Evolutionary conservation across 768 basidiomycete species (phyloP).

Genomic region (Russula griseocarnosa): DNA sequence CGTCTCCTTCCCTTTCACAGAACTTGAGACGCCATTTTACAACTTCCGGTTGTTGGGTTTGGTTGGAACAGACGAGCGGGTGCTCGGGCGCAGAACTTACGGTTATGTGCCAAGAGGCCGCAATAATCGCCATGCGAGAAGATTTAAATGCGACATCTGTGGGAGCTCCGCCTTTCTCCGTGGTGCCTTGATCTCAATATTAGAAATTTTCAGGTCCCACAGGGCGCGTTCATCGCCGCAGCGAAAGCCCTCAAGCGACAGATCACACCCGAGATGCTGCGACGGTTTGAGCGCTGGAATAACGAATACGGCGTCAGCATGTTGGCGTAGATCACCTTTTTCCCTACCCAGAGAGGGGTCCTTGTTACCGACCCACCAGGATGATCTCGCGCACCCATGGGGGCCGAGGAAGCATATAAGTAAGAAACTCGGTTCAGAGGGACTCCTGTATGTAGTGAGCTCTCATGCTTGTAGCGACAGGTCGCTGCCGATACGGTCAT

Average conservation of each 20-base stretch:
- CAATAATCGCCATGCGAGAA: constrained; percentile 83
- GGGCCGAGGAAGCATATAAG: not conserved
- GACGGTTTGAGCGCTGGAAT: constrained; percentile 70
- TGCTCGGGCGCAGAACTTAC: constrained; percentile 95
- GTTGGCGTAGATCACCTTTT: not conserved
- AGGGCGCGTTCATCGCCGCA: constrained; percentile 66
- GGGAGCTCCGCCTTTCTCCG: constrained; percentile 33
- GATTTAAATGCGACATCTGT: constrained; percentile 77
- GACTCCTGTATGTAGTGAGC: constrained; percentile 6
- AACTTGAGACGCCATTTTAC: not conserved
- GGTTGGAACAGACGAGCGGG: constrained; percentile 67
- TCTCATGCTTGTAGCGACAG: not conserved
- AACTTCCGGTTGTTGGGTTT: not conserved
- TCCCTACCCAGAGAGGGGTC: not conserved
- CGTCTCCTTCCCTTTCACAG: not conserved
- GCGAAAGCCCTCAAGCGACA: constrained; percentile 69
- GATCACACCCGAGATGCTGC: constrained; percentile 77
- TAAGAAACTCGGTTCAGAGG: not conserved
- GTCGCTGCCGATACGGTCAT: not conserved
- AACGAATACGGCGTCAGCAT: constrained; percentile 10
- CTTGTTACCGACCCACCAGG: not conserved
- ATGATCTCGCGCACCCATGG: not conserved
- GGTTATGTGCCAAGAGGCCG: constrained; percentile 94
- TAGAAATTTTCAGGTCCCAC: constrained; percentile 55
- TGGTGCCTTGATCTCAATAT: not conserved